Percentiles rank a stretch among this genome's conserved stretches.
These are phyloP conservation scores for Solanum corneliomulleri DNA, from an alignment of 257 asterid genomes.

Conservation along the genomic window DNA sequence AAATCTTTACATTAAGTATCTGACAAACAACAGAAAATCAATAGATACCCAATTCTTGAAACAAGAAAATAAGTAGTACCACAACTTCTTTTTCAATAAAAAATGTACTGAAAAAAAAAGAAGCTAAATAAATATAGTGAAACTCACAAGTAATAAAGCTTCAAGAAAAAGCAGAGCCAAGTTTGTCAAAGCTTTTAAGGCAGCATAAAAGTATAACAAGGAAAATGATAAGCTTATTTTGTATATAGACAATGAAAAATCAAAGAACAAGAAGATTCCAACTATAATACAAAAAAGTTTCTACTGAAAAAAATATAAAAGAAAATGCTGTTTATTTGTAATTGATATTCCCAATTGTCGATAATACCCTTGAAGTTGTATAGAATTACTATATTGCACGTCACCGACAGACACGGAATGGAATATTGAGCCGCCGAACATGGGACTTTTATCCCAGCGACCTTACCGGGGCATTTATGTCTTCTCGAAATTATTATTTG, in stretches of 20 bases:
- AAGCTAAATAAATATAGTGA: not conserved
- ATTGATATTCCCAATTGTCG: not conserved
- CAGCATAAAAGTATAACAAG: not conserved
- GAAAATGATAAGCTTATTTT: not conserved
- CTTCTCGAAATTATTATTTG: not conserved
- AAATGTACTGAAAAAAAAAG: not conserved
- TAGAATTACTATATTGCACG: not conserved
- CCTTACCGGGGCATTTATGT: slow-evolving; percentile 1
- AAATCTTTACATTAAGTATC: not conserved
- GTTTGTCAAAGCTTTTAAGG: not conserved
- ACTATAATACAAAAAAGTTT: not conserved
- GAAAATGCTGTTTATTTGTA: not conserved
- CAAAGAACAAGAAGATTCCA: not conserved
- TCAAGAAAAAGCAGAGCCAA: not conserved
- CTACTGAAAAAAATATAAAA: not conserved
- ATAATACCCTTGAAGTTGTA: slow-evolving; percentile 1
- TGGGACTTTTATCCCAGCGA: not conserved
- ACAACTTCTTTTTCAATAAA: not conserved
- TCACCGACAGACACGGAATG: slow-evolving; percentile 17
- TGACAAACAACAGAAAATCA: not conserved
- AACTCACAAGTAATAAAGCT: not conserved
- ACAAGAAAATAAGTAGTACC: not conserved
- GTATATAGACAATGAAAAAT: not conserved
- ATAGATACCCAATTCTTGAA: not conserved
- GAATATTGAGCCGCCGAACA: not conserved